Percentiles rank a stretch among this genome's conserved stretches.
These are phyloP conservation scores for Dalbergia cultrata DNA, from an alignment of 306 rosid species.

Conservation along the genomic window DNA sequence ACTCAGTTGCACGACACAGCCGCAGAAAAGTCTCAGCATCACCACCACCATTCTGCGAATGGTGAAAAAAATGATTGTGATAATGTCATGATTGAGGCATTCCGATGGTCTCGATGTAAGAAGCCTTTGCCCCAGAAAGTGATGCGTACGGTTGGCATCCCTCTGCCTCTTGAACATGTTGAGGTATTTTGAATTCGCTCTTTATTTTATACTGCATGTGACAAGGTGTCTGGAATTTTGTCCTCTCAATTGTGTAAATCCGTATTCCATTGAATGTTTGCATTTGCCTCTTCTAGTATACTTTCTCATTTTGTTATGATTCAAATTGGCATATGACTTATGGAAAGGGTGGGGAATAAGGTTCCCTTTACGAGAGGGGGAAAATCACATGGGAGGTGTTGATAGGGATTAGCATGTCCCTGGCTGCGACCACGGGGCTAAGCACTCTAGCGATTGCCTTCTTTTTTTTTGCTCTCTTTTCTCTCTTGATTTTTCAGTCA, in stretches of 20 bases:
- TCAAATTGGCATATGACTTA: too few relatives aligned
- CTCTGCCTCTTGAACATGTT: slow-evolving; percentile 84
- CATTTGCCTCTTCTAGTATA: too few relatives aligned
- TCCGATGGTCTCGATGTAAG: slow-evolving; percentile 95
- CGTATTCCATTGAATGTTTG: too few relatives aligned
- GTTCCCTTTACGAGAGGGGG: too few relatives aligned
- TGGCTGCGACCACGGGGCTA: too few relatives aligned
- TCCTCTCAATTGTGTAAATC: background rate
- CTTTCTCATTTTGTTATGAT: too few relatives aligned
- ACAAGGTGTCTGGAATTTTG: background rate
- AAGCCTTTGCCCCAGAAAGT: slow-evolving; percentile 88
- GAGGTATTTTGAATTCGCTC: slow-evolving; percentile 65
- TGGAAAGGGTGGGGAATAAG: too few relatives aligned
- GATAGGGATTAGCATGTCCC: too few relatives aligned
- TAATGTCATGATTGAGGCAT: slow-evolving; percentile 65
- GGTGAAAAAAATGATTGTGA: slow-evolving; percentile 76
- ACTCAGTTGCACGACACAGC: slow-evolving; percentile 67
- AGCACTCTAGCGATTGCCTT: too few relatives aligned
- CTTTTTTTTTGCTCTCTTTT: too few relatives aligned
- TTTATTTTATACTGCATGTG: slow-evolving; percentile 20
- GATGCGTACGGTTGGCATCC: slow-evolving; percentile 83
- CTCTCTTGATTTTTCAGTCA: too few relatives aligned
- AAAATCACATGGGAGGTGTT: too few relatives aligned
- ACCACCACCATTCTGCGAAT: slow-evolving; percentile 63
- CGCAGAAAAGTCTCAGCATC: slow-evolving; percentile 75